Evolutionary conservation across 2,329 filamentous ascomycete genomes (phyloP), one percentile per base, ranked within the genome.

Genomic region (Cytospora mali): DNA sequence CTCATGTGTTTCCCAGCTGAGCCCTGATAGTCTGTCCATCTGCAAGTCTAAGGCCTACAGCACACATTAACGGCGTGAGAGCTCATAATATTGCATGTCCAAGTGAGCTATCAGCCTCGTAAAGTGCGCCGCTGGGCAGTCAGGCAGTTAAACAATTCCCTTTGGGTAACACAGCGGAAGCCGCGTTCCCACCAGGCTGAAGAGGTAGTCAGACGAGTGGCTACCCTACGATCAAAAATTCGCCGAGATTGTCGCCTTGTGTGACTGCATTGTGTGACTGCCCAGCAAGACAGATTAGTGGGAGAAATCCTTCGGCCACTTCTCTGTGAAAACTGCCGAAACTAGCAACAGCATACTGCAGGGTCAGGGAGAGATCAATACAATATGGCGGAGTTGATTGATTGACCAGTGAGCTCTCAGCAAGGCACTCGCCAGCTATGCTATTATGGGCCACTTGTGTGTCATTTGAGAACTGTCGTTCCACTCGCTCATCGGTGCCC

Each of bases 251-350:
- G 58, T 42, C 46, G 61, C 29, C 33, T 33, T 46, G 56, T 60
- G 51, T 23, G 29, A 51, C 50, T 48, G 27, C 50, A n/a, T 33
- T 46, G 56, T 60, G 51, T 23, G 29, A 51, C 50, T 48, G 27
- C 50, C 29, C 21, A 46, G 13, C 25, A n/a, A 39, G 29, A 54
- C 55, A 25, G 13, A 35, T 55, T 29, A n/a, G 56, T 60, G 55
- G 14, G 29, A 55, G 39, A 25, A 49, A 60, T 55, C 51, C 29
- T 25, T 55, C 56, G 58, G 52, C 31, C 61, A 58, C 42, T 51
- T 33, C 42, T 42, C 28, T 53, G 21, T 21, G 21, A 28, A 49
- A 60, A 60, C 31, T 62, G 55, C 61, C 55, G 55, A 52, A 52
- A 50, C 60, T 51, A 62, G 48, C n/a, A n/a, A n/a, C n/a, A n/a